Evolutionary conservation across 2,329 filamentous ascomycete genomes (phyloP).

Genomic region (Fusarium globosum): DNA sequence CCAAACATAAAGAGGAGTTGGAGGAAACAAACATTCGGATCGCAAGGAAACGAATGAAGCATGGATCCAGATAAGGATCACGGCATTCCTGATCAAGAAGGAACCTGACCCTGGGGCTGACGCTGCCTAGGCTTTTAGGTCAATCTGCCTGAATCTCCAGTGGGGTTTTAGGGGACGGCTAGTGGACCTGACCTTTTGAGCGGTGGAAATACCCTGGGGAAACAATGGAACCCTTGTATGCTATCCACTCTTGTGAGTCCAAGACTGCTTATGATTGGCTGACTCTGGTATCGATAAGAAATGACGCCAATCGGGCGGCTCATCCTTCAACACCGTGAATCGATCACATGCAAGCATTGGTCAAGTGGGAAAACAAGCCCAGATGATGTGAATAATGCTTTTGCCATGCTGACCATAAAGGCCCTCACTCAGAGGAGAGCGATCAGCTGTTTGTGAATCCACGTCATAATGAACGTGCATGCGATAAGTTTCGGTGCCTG

Average conservation of each 20-base stretch:
- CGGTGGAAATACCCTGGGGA: conserved; percentile 29
- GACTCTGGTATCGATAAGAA: conserved; percentile 33
- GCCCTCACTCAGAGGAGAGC: not conserved
- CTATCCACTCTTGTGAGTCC: not conserved
- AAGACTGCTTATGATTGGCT: conserved; percentile 21
- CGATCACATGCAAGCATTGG: conserved; percentile 42
- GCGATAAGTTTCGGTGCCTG: not conserved
- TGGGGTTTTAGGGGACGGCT: conserved; percentile 20
- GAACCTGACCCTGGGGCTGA: conserved; percentile 34
- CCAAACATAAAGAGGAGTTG: conserved; percentile 8
- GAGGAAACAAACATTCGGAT: conserved; percentile 25
- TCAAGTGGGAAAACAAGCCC: conserved; percentile 34
- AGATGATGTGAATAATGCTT: conserved; percentile 31
- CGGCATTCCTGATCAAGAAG: conserved; percentile 38
- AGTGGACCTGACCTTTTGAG: conserved; percentile 20
- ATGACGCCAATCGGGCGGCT: conserved; percentile 42
- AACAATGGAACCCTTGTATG: conserved; percentile 6
- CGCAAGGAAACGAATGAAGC: conserved; percentile 26
- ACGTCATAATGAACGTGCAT: conserved; percentile 19
- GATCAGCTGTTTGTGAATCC: conserved; percentile 21
- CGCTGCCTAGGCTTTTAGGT: conserved; percentile 33
- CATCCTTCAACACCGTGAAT: conserved; percentile 33
- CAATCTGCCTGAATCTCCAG: conserved; percentile 30
- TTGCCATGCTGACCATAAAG: conserved; percentile 27
- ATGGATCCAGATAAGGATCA: conserved; percentile 34